Percentiles rank a stretch among this genome's conserved stretches.
phyloP scores from a whole-genome alignment of 2,329 filamentous ascomycete genomes.

The Hyphodiscus sp. region DNA sequence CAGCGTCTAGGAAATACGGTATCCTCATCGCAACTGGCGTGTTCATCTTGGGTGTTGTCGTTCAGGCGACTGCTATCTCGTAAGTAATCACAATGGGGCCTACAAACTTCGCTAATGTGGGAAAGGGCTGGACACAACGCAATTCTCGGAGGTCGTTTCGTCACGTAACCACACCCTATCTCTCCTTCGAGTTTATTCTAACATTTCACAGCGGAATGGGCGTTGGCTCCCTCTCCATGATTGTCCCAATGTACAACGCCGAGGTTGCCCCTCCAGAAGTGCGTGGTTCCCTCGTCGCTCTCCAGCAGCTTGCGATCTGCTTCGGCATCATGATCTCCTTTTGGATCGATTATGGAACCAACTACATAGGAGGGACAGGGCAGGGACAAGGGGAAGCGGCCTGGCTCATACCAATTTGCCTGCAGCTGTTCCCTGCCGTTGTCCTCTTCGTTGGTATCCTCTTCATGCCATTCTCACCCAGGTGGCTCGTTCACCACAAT shows the following conservation, averaged over 20 bases:
- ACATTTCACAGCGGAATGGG: constrained; percentile 48
- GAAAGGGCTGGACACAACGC: constrained; percentile 43
- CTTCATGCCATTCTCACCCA: constrained; percentile 74
- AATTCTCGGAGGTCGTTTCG: constrained; percentile 65
- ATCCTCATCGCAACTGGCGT: constrained; percentile 59
- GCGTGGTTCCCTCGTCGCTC: constrained; percentile 57
- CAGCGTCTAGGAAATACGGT: constrained; percentile 60
- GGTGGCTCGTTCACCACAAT: constrained; percentile 66
- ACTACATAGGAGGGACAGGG: constrained; percentile 60
- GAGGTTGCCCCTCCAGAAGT: constrained; percentile 56
- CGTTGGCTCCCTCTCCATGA: constrained; percentile 62
- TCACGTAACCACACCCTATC: constrained; percentile 42
- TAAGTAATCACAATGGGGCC: constrained; percentile 2
- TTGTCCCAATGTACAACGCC: constrained; percentile 48
- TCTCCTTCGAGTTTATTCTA: constrained; percentile 1
- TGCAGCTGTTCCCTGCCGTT: constrained; percentile 63
- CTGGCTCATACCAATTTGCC: constrained; percentile 66
- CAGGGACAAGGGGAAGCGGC: constrained; percentile 55
- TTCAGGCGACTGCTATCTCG: constrained; percentile 57
- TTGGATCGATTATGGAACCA: constrained; percentile 60
- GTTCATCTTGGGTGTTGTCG: constrained; percentile 63
- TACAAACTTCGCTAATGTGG: background rate
- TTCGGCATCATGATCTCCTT: constrained; percentile 49
- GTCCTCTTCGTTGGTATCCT: constrained; percentile 64
- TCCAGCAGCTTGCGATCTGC: constrained; percentile 59